phyloP scores from a whole-genome alignment of 2,329 filamentous ascomycete species.

The Xylaria arbuscula region DNA sequence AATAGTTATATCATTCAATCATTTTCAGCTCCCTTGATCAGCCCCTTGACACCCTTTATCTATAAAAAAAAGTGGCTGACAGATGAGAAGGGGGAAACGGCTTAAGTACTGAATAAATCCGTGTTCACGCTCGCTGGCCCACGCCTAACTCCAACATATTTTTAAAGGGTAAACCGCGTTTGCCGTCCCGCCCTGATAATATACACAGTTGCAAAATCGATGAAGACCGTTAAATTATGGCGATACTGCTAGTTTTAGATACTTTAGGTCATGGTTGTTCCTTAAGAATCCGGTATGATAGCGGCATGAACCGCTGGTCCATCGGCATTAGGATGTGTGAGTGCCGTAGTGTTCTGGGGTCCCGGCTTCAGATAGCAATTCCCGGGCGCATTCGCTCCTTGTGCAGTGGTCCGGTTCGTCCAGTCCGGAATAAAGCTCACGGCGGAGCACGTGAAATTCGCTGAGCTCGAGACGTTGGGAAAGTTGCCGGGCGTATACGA shows the following conservation, averaged over 20 bases:
- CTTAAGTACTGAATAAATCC: not conserved
- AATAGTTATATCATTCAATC: slow-evolving; percentile 1
- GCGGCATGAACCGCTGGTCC: slow-evolving; percentile 39
- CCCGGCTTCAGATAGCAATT: slow-evolving; percentile 60
- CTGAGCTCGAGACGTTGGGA: slow-evolving; percentile 42
- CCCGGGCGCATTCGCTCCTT: slow-evolving; percentile 52
- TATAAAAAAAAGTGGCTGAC: not conserved
- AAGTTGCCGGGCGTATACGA: slow-evolving; percentile 47
- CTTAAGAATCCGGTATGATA: slow-evolving; percentile 18
- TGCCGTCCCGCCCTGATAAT: not conserved
- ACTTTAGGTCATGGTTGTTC: not conserved
- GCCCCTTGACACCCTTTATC: not conserved
- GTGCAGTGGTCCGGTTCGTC: slow-evolving; percentile 53
- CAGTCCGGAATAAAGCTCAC: slow-evolving; percentile 58
- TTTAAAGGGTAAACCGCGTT: slow-evolving; percentile 1
- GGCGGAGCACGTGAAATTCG: slow-evolving; percentile 53
- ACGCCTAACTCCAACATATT: slow-evolving; percentile 23
- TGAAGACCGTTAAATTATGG: not conserved
- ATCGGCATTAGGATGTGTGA: slow-evolving; percentile 49
- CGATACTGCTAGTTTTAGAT: not conserved
- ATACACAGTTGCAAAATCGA: not conserved
- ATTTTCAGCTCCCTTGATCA: not conserved
- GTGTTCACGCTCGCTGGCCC: not conserved
- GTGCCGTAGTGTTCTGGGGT: slow-evolving; percentile 47
- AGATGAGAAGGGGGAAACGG: not conserved